Conservation (phyloP, 2,329 filamentous ascomycete genomes). For the Colletotrichum siamense region DNA sequence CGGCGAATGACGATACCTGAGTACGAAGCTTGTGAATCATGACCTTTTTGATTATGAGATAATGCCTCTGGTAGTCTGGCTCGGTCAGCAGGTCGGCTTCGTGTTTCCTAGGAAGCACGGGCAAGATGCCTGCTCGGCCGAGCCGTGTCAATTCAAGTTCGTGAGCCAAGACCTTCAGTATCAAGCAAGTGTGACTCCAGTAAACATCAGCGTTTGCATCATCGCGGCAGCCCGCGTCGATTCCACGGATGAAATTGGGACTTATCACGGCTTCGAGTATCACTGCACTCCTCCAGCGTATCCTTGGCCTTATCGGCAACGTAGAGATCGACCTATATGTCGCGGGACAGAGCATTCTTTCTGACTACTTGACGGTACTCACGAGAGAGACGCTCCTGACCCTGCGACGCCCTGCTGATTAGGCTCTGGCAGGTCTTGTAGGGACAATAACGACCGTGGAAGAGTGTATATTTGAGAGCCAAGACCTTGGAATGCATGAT, state of each 20-base stretch:
- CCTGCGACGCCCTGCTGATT: no score
- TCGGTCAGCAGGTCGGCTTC: background rate
- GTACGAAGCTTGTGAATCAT: slow-evolving; percentile 21
- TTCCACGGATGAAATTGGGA: background rate
- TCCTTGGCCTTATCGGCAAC: no score
- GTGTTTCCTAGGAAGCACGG: background rate
- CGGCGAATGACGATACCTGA: slow-evolving; percentile 14
- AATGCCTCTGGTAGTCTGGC: background rate
- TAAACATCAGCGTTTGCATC: background rate
- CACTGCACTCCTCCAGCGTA: no score
- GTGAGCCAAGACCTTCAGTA: background rate
- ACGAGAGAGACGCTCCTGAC: no score
- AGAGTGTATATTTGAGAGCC: no score
- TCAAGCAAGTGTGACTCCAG: background rate
- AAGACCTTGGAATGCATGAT: background rate
- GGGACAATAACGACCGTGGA: no score
- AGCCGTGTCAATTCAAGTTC: background rate
- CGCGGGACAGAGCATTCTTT: no score
- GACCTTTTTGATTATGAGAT: slow-evolving; percentile 15
- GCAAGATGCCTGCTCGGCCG: background rate
- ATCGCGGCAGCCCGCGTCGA: background rate
- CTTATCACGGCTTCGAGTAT: no score
- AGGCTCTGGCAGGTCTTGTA: no score
- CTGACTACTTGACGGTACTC: no score
- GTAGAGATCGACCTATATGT: no score